Evolutionary conservation across 768 basidiomycete species (phyloP), one percentile per base, ranked within the genome.

Genomic region (Tylopilus balloui): DNA sequence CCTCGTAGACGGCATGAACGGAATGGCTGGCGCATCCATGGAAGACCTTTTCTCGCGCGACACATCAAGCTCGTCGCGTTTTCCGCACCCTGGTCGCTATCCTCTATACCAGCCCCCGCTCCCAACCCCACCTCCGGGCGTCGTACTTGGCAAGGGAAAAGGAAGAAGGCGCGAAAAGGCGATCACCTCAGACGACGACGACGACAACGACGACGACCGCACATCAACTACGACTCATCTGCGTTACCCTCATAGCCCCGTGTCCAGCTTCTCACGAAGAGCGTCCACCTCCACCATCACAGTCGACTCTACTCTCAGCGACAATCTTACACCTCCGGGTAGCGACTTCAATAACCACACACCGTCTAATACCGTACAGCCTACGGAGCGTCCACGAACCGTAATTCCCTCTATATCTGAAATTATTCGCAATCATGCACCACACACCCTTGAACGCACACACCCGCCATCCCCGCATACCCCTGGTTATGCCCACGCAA

Each of bases 1-100:
- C 12, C 68, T 92, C 45, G 90, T 92, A 7, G 89, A 91, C 55
- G 87, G 86, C 9, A 92, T 92, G 90, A 92, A 92, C 60, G 86
- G 84, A 11, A 84, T 92, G 86, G 90, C 90, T 58, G 84, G 84
- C 23, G 64, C 65, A 24, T 73, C 68, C 29, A 78, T 76, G 37
- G 83, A 87, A 47, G 75, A 82, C 53, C 66, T 80, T 46, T 72
- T 78, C 53, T 72, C 59, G 45, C 71, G 57, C 37, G 68, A 71
- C 44, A 54, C 74, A 13, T 74, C 78, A 25, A 71, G 64, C 59
- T 76, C 79, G 14, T 67, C 76, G 41, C 76, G 81, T 51, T 80
- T 81, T 59, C 75, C 71, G 19, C 80, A 82, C 55, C 71, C 77
- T 8, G 73, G 74, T 39, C 80, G 84, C 55, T 85, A 90, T 61